Evolutionary conservation across 129 eudicot genomes (phyloP), one percentile per base, ranked within the genome.

Genomic region (Deinandra increscens): DNA sequence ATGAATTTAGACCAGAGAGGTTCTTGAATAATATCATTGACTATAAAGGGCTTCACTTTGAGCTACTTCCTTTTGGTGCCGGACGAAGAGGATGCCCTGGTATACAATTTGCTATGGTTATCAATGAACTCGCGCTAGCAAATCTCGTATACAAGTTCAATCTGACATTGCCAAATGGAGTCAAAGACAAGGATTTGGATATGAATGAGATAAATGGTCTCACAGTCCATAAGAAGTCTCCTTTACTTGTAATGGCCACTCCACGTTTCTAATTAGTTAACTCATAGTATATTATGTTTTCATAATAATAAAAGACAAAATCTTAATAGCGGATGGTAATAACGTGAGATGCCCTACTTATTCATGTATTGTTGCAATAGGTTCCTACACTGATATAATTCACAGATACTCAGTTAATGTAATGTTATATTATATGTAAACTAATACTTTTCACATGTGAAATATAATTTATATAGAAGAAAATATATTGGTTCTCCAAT

Each of bases 51-150:
- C 41, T 37, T 41, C 69, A 79, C 61, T 79, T 66, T 69, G 78
- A 79, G 63, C 14, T 79, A 4, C 63, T 78, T 23, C 82, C 78
- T 4, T 79, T 79, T 66, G 82, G 82, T 29, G 71, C 70, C 5
- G 81, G 81, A 22, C 56, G 81, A 77, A 60, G 81, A 70, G 83
- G 83, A 0, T 90, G 97, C 34, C 96, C 97, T 7, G 97, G 97
- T 0, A 73, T 76, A 26, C 23, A 68, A 3, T 90, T 86, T 58
- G 88, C 87, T 2, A 55, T 60, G 9, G 74, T 67, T 7, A 56
- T 66, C 7, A 61, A 13, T 3, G 91, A 90, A 84, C 84, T 86
- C 38, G 84, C 71, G 8, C 45, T 86, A 12, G 97, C 97, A 22
- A 90, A 76, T 60, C 44, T 87, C 11, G 68, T 87, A 70, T 70